Evolutionary conservation across 164 flowering plant species (phyloP).

Genomic region (Piper longum): DNA sequence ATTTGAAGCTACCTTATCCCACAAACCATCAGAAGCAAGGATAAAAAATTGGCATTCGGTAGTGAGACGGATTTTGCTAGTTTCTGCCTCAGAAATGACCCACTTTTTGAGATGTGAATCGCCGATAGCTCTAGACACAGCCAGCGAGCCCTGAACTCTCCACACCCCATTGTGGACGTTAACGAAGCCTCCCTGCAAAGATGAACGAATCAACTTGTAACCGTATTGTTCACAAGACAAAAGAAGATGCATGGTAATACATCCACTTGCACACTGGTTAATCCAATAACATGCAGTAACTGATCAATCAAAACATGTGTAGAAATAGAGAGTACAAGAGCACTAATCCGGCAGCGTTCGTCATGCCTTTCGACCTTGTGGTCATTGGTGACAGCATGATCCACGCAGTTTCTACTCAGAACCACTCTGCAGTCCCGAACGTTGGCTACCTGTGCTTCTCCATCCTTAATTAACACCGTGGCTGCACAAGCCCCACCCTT

Average conservation of each 20-base stretch:
- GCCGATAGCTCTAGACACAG: slow-evolving; percentile 50
- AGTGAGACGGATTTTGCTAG: slow-evolving; percentile 11
- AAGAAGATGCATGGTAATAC: too few species aligned
- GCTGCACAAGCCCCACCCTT: slow-evolving; percentile 42
- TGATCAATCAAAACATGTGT: not conserved
- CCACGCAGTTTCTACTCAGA: slow-evolving; percentile 37
- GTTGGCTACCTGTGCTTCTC: slow-evolving; percentile 27
- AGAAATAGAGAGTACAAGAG: not conserved
- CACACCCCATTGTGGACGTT: slow-evolving; percentile 25
- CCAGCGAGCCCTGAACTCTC: slow-evolving; percentile 48
- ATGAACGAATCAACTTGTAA: not conserved
- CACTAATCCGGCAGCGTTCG: slow-evolving; percentile 44
- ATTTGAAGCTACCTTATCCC: slow-evolving; percentile 38
- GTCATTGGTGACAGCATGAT: slow-evolving; percentile 27
- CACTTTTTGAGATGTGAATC: slow-evolving; percentile 38
- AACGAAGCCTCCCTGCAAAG: slow-evolving; percentile 41
- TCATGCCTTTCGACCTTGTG: slow-evolving; percentile 38
- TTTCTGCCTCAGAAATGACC: slow-evolving; percentile 44
- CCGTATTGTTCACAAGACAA: too few species aligned
- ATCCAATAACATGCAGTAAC: not conserved
- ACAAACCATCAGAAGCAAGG: slow-evolving; percentile 55
- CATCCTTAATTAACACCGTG: slow-evolving; percentile 28
- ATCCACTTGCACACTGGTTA: too few species aligned
- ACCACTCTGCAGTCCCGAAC: slow-evolving; percentile 54
- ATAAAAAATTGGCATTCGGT: slow-evolving; percentile 38